Evolutionary conservation across 179 eudicot genomes (phyloP).

Genomic region (Spinacia oleracea): DNA sequence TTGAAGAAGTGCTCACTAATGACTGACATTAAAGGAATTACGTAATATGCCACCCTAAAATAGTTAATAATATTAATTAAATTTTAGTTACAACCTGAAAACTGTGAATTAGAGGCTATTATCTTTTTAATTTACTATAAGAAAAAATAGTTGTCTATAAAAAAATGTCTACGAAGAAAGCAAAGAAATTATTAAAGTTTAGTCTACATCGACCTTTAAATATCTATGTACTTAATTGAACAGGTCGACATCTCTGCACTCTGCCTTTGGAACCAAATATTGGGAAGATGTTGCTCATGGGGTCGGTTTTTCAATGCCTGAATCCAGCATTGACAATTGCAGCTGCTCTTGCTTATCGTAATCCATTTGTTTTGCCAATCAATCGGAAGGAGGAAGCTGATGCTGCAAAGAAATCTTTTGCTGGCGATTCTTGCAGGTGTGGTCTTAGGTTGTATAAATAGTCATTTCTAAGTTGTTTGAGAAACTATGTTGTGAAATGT

Average conservation of each 20-base stretch:
- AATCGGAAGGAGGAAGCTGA: conserved; percentile 94
- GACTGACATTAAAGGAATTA: not conserved
- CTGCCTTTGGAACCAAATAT: conserved; percentile 97
- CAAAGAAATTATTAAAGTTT: not conserved
- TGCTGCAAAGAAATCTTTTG: conserved; percentile 91
- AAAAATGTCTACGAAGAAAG: not conserved
- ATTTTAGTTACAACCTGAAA: not conserved
- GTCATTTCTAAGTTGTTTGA: conserved; percentile 6
- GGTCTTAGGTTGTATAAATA: conserved; percentile 1
- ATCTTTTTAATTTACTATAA: not conserved
- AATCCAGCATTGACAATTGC: conserved; percentile 93
- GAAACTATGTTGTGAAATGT: not conserved
- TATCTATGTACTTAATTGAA: conserved; percentile 9
- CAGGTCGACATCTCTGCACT: conserved; percentile 89
- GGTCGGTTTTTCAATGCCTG: conserved; percentile 88
- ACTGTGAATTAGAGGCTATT: not conserved
- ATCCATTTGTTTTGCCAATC: conserved; percentile 93
- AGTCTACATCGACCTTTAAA: not conserved
- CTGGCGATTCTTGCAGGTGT: conserved; percentile 98
- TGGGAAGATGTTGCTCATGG: conserved; percentile 98
- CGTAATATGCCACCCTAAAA: not conserved
- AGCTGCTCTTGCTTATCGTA: conserved; percentile 92
- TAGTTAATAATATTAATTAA: not conserved
- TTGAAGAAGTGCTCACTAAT: not conserved
- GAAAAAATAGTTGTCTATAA: not conserved